Evolutionary conservation across 192 early-diverging fungal species (phyloP), one percentile per base, ranked within the genome.

Genomic region (Diversispora eburnea): DNA sequence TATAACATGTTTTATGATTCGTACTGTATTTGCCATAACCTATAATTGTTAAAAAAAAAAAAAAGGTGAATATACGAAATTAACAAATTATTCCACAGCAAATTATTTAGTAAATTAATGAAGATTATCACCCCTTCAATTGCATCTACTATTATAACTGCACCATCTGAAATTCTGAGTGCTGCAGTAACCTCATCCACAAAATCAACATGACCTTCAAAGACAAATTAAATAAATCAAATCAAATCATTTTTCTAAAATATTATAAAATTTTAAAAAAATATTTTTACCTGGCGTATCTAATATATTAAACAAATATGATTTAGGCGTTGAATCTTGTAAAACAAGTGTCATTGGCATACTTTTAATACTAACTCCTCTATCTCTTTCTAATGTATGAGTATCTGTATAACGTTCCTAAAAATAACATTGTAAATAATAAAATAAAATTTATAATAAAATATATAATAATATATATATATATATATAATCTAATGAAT

Each of bases 1-100:
- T 43, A 97, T 88, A 22, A 92, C 85, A 43, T 94, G 88, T 39
- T 85, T 83, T 75, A 99, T 95, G 41, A 94, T 75, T 17, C 91
- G 90, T 74, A 95, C 93, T 0, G 96, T 98, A 78, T 90, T 91
- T 15, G 90, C 86, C 98, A 99, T 98, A 15, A 98, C 85, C 81
- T 85, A 42, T 33, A 19, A 76, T 49, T 33, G 25, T 33, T 33
- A 33, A 33, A 33, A 33, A 59, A 56, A 70, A 6, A 33, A 70
- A 22, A 6, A 33, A 70, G 15, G 39, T 3, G 25, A 8, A 0
- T 10, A 42, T 52, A 43, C n/a, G 5, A 51, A 6, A 63, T 33
- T 19, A 33, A 51, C 0, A 10, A 60, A 33, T 8, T 22, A 6
- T 10, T 19, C 48, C n/a, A n/a, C n/a, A n/a, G n/a, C 0, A 10